phyloP scores from a whole-genome alignment of 192 early-diverging fungal species.

The Spizellomyces punctatus region DNA sequence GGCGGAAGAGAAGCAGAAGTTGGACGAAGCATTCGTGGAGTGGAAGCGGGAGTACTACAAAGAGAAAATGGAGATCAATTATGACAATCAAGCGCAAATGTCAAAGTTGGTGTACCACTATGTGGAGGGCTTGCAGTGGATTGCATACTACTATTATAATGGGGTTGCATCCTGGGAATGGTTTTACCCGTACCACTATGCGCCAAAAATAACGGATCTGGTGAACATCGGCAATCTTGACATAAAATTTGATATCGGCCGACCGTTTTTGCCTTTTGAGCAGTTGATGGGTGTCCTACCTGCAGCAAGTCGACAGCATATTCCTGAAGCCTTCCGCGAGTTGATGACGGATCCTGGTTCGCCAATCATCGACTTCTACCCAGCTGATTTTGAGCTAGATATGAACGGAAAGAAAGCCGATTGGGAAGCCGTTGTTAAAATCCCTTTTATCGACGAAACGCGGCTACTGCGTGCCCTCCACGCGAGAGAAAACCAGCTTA shows the following conservation, averaged over 20 bases:
- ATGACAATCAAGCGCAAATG: conserved; percentile 43
- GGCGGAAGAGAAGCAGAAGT: conserved; percentile 37
- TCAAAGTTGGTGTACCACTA: conserved; percentile 57
- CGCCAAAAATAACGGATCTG: conserved; percentile 79
- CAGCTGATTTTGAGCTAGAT: conserved; percentile 85
- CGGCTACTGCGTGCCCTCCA: conserved; percentile 76
- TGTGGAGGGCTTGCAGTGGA: conserved; percentile 95
- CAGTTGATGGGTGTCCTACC: conserved; percentile 98
- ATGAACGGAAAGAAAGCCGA: conserved; percentile 94
- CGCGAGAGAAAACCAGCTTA: conserved; percentile 64
- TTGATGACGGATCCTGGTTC: conserved; percentile 84
- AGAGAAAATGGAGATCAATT: conserved; percentile 48
- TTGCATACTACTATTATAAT: conserved; percentile 92
- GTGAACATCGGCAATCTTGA: conserved; percentile 70
- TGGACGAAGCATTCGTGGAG: conserved; percentile 58
- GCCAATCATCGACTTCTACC: conserved; percentile 96
- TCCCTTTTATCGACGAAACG: conserved; percentile 93
- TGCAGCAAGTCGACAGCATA: conserved; percentile 68
- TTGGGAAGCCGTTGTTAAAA: conserved; percentile 88
- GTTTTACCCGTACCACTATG: conserved; percentile 98
- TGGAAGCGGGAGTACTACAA: conserved; percentile 55
- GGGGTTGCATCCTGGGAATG: conserved; percentile 95
- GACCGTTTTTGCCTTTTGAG: conserved; percentile 89
- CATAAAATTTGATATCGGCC: conserved; percentile 79
- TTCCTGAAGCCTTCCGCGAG: conserved; percentile 45